phyloP scores from a whole-genome alignment of 169 alveolate species.

The Neospora caninum region DNA sequence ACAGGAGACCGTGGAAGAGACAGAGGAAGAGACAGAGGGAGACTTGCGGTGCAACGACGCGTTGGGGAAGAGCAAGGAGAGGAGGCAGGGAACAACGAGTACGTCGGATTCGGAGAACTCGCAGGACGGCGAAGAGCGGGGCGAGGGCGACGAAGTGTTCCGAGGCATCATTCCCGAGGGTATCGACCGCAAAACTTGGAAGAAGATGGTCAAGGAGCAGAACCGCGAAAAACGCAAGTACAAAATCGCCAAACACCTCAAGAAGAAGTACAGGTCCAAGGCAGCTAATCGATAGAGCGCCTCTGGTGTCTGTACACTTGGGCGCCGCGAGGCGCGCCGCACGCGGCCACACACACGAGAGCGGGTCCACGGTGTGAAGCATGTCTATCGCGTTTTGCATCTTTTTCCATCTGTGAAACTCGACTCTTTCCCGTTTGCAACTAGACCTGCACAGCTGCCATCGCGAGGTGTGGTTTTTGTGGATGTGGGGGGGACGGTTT shows the following conservation, averaged over 20 bases:
- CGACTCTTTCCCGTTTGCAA: too few species aligned
- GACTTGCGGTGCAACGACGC: background rate
- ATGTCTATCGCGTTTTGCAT: too few species aligned
- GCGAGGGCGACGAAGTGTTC: background rate
- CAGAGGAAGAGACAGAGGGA: background rate
- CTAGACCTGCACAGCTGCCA: too few species aligned
- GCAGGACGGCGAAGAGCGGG: slow-evolving; percentile 35
- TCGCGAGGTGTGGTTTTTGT: too few species aligned
- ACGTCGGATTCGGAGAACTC: too few species aligned
- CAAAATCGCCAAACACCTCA: slow-evolving; percentile 65
- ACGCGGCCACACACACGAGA: too few species aligned
- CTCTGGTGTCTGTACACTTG: background rate
- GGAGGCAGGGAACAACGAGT: background rate
- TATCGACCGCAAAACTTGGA: slow-evolving; percentile 65
- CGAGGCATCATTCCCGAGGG: slow-evolving; percentile 69
- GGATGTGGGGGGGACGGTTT: too few species aligned
- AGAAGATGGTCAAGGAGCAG: slow-evolving; percentile 67
- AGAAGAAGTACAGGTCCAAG: slow-evolving; percentile 54
- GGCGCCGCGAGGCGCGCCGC: too few species aligned
- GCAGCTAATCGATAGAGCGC: slow-evolving; percentile 34
- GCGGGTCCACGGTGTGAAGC: too few species aligned
- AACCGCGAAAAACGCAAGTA: slow-evolving; percentile 56
- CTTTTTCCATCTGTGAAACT: too few species aligned
- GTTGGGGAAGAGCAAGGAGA: background rate
- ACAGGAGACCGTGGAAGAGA: too few species aligned